A percentile compares a stretch with the other conserved stretches of the same genome.
These are phyloP conservation scores for Venustampulla echinocandica DNA, from an alignment of 495 filamentous ascomycete species.

Conservation along the genomic window DNA sequence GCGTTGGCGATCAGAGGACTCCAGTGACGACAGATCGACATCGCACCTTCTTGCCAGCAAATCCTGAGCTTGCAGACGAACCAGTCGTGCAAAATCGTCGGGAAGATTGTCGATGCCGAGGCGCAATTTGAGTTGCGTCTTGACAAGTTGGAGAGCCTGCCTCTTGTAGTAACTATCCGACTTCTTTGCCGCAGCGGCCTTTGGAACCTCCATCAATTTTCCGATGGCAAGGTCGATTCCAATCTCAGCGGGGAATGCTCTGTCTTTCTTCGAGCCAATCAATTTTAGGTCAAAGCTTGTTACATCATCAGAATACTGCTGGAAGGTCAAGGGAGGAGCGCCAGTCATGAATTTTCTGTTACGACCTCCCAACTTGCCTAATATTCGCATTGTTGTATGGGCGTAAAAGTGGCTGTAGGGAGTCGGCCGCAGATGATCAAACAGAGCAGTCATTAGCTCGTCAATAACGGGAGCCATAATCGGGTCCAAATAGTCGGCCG, in stretches of 20 bases:
- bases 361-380: constrained; percentile 91
- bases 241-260: constrained; percentile 75
- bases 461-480: constrained; percentile 99
- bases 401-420: constrained; percentile 95
- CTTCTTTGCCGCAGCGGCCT: constrained; percentile 51
- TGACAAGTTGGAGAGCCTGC: constrained; percentile 80
- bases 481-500: constrained; percentile 93
- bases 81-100: constrained; percentile 74
- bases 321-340: constrained; percentile 69
- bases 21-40: constrained; percentile 50
- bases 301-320: constrained; percentile 76
- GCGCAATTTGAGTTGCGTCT: constrained; percentile 77
- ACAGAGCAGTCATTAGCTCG: constrained; percentile 92
- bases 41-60: constrained; percentile 61
- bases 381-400: constrained; percentile 96
- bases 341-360: constrained; percentile 92
- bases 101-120: constrained; percentile 82
- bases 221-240: constrained; percentile 84
- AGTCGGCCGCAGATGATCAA: constrained; percentile 84
- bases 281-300: constrained; percentile 81
- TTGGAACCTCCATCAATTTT: constrained; percentile 73
- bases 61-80: constrained; percentile 85
- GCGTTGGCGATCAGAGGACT: constrained; percentile 64
- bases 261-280: constrained; percentile 76
- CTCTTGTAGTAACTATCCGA: constrained; percentile 85